Percentiles rank a stretch among this genome's conserved stretches.
Evolutionary conservation across 116 monocot genomes (phyloP).

Genomic region (Posidonia oceanica): DNA sequence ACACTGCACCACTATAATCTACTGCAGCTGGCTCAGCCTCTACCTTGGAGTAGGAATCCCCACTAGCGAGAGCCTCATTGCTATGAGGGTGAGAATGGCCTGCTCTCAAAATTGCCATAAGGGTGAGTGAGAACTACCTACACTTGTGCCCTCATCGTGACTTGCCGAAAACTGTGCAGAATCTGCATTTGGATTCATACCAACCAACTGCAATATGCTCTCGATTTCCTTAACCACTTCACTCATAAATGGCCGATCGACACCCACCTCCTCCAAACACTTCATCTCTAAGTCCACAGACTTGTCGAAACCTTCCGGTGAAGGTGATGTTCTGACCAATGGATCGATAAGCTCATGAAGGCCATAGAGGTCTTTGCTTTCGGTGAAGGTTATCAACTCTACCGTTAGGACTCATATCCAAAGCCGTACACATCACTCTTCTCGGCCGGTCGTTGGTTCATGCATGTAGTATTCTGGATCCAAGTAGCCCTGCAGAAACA

Average conservation of each 20-base stretch:
- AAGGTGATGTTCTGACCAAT: neutral
- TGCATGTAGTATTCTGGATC: constrained; percentile 52
- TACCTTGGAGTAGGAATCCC: too few relatives aligned
- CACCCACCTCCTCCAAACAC: constrained; percentile 19
- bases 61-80: too few relatives aligned
- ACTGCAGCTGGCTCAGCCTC: too few relatives aligned
- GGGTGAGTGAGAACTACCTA: too few relatives aligned
- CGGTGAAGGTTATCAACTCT: constrained; percentile 37
- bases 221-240: constrained; percentile 31
- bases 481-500: constrained; percentile 26
- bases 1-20: too few relatives aligned
- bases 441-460: constrained; percentile 37
- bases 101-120: too few relatives aligned
- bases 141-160: too few relatives aligned
- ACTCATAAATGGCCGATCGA: constrained; percentile 22
- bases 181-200: too few relatives aligned
- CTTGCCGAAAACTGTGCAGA: too few relatives aligned
- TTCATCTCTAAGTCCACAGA: constrained; percentile 25
- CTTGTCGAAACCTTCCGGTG: constrained; percentile 4
- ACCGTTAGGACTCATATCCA: constrained; percentile 43
- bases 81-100: too few relatives aligned
- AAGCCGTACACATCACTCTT: constrained; percentile 57
- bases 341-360: constrained; percentile 21
- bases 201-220: constrained; percentile 8
- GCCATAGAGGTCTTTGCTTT: constrained; percentile 12